Evolutionary conservation across 768 basidiomycete genomes (phyloP), one percentile per base, ranked within the genome.

Genomic region (Porpolomopsis calyptriformis): DNA sequence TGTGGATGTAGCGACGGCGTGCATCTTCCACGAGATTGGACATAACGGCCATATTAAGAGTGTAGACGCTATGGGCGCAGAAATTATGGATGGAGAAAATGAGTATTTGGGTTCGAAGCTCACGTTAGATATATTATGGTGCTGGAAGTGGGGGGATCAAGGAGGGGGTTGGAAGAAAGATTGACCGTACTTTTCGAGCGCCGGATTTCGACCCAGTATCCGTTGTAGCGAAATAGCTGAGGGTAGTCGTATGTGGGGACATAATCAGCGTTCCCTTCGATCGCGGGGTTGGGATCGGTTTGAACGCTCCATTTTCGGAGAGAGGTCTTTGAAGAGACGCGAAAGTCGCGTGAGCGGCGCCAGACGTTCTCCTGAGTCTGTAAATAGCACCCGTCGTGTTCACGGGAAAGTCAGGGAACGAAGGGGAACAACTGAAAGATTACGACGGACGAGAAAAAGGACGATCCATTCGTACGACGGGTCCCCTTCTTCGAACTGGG

Each of bases 381-480:
- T 24, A 24, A 25, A n/a, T n/a, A n/a, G n/a, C 3, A 11, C 22
- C 34, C 44, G 3, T 23, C 14, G 33, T 8, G 26, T 11, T 37
- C 22, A 38, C n/a, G 14, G 12, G 20, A 25, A 16, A 29, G 20
- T 9, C 7, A 39, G 9, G 29, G 24, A 22, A 14, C 9, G 14
- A 12, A 47, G 20, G 25, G 19, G 40, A 29, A 22, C 9, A 22
- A 39, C 18, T 16, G 2, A 36, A 18, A 35, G 19, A 24, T 7
- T 23, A 18, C 9, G 20, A 53, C 63, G 44, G 38, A 72, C 72
- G 42, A 76, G 53, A 45, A 71, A 69, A 7, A 65, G 56, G 1
- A 71, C 52, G 4, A 76, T 61, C 72, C 73, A 76, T 41, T 74
- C 73, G 48, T 71, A 74, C 1, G 70, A 61, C 0, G 68, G 71